Evolutionary conservation across 192 early-diverging fungal species (phyloP).

Genomic region (Geranomyces michiganensis): DNA sequence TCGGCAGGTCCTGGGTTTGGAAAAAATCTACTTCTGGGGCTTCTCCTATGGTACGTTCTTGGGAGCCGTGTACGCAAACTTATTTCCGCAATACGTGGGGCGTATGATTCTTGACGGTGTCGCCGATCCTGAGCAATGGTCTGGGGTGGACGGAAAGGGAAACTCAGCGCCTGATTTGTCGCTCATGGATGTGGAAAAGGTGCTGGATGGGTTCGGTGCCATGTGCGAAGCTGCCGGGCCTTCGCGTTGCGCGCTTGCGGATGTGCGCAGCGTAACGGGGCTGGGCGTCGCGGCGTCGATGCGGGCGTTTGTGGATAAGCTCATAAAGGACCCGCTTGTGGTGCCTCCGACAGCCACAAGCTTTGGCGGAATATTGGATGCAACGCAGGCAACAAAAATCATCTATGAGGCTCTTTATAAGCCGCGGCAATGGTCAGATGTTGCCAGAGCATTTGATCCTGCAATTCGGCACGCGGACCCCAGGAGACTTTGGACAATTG

Average conservation of each 20-base stretch:
- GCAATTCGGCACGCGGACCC: not conserved
- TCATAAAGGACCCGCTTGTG: not conserved
- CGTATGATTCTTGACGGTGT: slow-evolving; percentile 51
- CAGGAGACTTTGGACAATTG: not conserved
- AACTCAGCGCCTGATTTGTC: not conserved
- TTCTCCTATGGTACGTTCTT: slow-evolving; percentile 50
- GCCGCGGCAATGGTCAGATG: not conserved
- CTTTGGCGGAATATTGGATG: not conserved
- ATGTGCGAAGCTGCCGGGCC: slow-evolving; percentile 45
- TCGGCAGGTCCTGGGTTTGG: slow-evolving; percentile 37
- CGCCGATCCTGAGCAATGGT: slow-evolving; percentile 21
- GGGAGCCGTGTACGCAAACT: slow-evolving; percentile 48
- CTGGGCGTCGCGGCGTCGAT: not conserved
- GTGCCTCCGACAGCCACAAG: not conserved
- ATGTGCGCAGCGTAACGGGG: not conserved
- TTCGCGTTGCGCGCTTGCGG: slow-evolving; percentile 37
- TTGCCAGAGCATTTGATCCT: not conserved
- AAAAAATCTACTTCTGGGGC: slow-evolving; percentile 43
- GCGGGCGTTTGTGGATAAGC: not conserved
- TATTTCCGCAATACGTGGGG: slow-evolving; percentile 52
- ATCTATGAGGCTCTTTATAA: not conserved
- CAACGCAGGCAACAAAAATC: not conserved
- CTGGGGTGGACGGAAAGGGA: not conserved
- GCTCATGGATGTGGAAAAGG: not conserved
- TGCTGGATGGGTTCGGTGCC: slow-evolving; percentile 34